phyloP scores from a whole-genome alignment of 2,329 filamentous ascomycete genomes.

The Colletotrichum tabaci region DNA sequence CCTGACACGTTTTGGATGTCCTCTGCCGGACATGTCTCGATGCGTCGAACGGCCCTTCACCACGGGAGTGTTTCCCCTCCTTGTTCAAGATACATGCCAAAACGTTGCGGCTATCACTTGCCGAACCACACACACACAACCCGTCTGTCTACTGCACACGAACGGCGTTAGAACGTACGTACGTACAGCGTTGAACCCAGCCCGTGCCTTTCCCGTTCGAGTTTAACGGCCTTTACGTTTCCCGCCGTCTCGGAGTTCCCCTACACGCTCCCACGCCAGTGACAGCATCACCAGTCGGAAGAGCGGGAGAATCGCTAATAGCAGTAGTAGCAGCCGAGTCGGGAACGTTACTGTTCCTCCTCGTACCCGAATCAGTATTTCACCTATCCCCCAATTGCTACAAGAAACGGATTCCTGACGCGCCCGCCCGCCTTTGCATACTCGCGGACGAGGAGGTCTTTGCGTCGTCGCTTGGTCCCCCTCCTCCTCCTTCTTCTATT shows the following conservation, averaged over 20 bases:
- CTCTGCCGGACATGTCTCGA: constrained; percentile 8
- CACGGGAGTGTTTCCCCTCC: background rate
- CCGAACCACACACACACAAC: background rate
- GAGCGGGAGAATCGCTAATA: background rate
- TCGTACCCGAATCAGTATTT: background rate
- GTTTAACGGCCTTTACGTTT: background rate
- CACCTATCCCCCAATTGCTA: background rate
- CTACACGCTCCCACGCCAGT: constrained; percentile 20
- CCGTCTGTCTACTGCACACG: background rate
- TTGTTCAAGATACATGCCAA: constrained; percentile 10
- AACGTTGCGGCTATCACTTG: background rate
- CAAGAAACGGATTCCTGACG: background rate
- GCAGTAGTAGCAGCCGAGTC: background rate
- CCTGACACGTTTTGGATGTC: constrained; percentile 16
- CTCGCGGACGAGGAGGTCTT: constrained; percentile 13
- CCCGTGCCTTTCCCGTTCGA: constrained; percentile 7
- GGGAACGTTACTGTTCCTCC: background rate
- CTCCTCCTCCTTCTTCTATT: background rate
- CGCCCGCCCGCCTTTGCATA: background rate
- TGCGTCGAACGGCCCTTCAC: background rate
- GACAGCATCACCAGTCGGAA: background rate
- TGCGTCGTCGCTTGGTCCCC: constrained; percentile 33
- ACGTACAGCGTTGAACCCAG: background rate
- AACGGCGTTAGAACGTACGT: too few species aligned
- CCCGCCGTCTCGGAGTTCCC: constrained; percentile 11